Conservation (phyloP, 2,329 filamentous ascomycete genomes). For the Aspergillus versicolor region DNA sequence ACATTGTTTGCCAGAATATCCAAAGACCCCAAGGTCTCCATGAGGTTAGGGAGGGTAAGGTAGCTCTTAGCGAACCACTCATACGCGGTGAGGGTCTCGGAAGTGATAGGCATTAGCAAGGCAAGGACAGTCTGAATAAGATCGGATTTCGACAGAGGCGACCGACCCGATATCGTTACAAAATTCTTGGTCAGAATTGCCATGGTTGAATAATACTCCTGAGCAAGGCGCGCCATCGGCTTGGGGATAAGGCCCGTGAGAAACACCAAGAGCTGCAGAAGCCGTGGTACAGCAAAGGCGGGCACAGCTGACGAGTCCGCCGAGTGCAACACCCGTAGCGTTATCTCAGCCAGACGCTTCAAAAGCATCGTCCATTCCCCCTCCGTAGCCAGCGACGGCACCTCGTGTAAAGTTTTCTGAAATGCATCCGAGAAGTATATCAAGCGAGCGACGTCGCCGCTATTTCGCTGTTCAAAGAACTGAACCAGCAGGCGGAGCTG, state of each 20-base stretch:
- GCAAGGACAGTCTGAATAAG: slow-evolving; percentile 40
- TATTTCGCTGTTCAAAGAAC: slow-evolving; percentile 57
- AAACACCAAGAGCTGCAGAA: slow-evolving; percentile 37
- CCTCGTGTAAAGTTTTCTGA: slow-evolving; percentile 37
- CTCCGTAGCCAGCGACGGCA: slow-evolving; percentile 38
- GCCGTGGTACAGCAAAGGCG: slow-evolving; percentile 26
- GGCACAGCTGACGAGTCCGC: slow-evolving; percentile 22
- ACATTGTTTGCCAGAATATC: slow-evolving; percentile 47
- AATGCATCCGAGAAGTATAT: slow-evolving; percentile 46
- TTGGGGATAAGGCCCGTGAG: slow-evolving; percentile 41
- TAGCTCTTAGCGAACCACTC: slow-evolving; percentile 47
- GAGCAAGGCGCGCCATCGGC: slow-evolving; percentile 38
- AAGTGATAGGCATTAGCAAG: slow-evolving; percentile 43
- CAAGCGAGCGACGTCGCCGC: slow-evolving; percentile 41
- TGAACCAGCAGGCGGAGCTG: slow-evolving; percentile 67
- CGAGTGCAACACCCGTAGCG: slow-evolving; percentile 34
- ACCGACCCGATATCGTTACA: slow-evolving; percentile 14
- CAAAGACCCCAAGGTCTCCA: slow-evolving; percentile 38
- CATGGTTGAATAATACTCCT: slow-evolving; percentile 42
- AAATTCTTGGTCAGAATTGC: slow-evolving; percentile 33
- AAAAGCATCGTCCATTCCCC: slow-evolving; percentile 43
- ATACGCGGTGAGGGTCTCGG: slow-evolving; percentile 46
- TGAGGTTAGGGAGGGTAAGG: slow-evolving; percentile 46
- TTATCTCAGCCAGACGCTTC: slow-evolving; percentile 36
- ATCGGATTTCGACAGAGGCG: slow-evolving; percentile 25